Evolutionary conservation across 441 rosid genomes (phyloP).

Genomic region (Syzygium syzygioides): DNA sequence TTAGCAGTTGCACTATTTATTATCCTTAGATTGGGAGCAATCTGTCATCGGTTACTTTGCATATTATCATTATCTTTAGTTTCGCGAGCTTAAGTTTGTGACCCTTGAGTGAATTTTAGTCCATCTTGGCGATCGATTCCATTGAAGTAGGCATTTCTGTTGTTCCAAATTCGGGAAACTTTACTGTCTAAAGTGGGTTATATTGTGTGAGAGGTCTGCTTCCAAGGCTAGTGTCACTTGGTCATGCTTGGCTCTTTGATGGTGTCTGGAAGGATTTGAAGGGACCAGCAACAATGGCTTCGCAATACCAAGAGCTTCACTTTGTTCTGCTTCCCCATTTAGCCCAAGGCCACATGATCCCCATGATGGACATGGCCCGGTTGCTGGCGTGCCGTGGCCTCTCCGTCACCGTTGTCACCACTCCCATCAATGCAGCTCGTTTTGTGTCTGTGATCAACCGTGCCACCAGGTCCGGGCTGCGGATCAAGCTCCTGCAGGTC

Average conservation of each 20-base stretch:
- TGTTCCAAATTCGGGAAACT: neutral
- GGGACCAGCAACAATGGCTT: neutral
- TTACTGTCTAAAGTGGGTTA: neutral
- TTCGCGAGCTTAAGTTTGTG: neutral
- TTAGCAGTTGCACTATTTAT: neutral
- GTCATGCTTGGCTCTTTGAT: neutral
- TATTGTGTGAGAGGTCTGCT: neutral
- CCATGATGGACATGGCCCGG: slow-evolving; percentile 12
- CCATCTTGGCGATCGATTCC: neutral
- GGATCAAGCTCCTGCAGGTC: slow-evolving; percentile 10
- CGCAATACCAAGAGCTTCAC: slow-evolving; percentile 2
- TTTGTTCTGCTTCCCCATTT: slow-evolving; percentile 7
- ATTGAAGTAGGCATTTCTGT: neutral
- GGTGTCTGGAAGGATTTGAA: neutral
- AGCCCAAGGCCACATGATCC: slow-evolving; percentile 12
- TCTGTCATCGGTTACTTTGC: neutral
- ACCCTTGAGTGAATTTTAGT: neutral
- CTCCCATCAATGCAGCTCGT: slow-evolving; percentile 6
- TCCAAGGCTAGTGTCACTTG: neutral
- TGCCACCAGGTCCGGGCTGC: neutral
- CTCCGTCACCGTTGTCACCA: neutral
- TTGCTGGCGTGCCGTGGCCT: neutral
- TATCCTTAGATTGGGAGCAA: neutral
- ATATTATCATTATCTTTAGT: neutral
- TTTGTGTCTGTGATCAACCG: neutral